phyloP scores from a whole-genome alignment of 106 monocot genomes.

The Apostasia shenzhenica region DNA sequence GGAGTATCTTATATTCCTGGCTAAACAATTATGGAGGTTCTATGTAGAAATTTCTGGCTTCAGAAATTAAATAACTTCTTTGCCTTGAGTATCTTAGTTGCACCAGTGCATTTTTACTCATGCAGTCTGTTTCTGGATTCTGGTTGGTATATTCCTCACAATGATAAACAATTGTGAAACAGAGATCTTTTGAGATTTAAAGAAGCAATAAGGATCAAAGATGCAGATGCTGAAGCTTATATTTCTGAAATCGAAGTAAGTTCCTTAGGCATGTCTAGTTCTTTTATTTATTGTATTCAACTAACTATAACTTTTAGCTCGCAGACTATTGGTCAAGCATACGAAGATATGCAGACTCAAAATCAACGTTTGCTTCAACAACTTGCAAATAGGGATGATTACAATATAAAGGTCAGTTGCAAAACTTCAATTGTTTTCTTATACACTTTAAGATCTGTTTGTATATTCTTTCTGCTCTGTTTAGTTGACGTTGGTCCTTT shows the following conservation, averaged over 20 bases:
- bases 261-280: not conserved
- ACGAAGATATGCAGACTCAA: conserved; percentile 98
- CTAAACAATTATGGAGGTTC: too few species aligned
- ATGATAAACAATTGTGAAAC: not conserved
- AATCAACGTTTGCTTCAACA: conserved; percentile 76
- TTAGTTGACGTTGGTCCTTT: too few species aligned
- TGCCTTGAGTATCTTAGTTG: too few species aligned
- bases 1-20: too few species aligned
- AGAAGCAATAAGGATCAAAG: conserved; percentile 93
- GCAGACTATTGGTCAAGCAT: conserved; percentile 99
- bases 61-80: too few species aligned
- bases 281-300: not conserved
- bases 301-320: not conserved
- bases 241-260: conserved; percentile 94
- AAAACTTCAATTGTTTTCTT: not conserved
- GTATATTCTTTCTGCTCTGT: too few species aligned
- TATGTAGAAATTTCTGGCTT: too few species aligned
- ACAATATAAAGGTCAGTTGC: conserved; percentile 73
- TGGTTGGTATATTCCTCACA: too few species aligned
- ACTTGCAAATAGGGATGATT: conserved; percentile 82
- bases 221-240: conserved; percentile 79
- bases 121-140: too few species aligned
- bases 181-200: conserved; percentile 74
- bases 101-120: too few species aligned
- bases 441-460: too few species aligned